Evolutionary conservation across 2,329 filamentous ascomycete genomes (phyloP), one percentile per base, ranked within the genome.

Genomic region (Penicillium verrucosum): DNA sequence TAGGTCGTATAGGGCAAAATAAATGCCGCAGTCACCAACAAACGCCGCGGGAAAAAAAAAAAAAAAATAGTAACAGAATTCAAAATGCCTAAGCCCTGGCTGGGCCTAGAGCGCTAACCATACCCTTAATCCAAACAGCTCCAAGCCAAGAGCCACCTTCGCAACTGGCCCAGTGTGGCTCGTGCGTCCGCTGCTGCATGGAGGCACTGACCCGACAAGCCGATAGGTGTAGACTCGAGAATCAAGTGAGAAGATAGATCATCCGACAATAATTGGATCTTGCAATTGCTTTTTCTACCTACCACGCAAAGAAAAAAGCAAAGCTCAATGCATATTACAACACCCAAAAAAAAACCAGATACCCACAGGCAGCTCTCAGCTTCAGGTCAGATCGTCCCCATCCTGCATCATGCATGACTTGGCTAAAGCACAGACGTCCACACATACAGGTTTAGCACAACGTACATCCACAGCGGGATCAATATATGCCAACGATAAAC

Each of bases 361-460:
- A 42, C 8, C 43, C 51, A 34, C 30, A 30, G 25, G 12, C 18
- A 49, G 46, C 46, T 45, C 29, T 49, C 52, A 50, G 29, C 46
- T 54, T 51, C 52, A 55, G 37, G 38, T 51, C 38, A 43, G 52
- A 55, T 55, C 45, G 36, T 36, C 52, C 48, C 32, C 23, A 55
- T 50, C 45, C 45, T 55, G 46, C 37, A 55, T 50, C 37, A n/a
- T 55, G 52, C 52, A 55, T 38, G 52, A 37, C 52, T 50, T 55
- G 52, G 52, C 45, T 32, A 32, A 29, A 50, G 52, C 52, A 50
- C 52, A 55, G 52, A 51, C 45, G 6, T 21, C 29, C 38, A 32
- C 41, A 36, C 37, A 54, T 41, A 38, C 45, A 51, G 38, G 49
- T 51, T 51, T 51, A 51, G 38, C 42, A 37, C 52, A 37, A 54